phyloP scores from a whole-genome alignment of 202 grass and related monocot genomes.

The Cymbopogon flexuosus region DNA sequence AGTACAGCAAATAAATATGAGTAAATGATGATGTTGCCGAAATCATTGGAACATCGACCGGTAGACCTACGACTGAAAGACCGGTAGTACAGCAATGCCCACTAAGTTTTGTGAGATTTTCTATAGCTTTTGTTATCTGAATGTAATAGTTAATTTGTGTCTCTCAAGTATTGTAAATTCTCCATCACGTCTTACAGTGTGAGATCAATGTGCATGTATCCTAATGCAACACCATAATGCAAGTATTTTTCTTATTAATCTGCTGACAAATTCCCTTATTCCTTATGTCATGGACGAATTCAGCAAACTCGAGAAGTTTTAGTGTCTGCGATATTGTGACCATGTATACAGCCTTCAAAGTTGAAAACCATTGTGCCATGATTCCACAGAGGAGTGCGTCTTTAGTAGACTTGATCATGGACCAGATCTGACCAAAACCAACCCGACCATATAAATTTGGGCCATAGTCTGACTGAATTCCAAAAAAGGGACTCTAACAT shows the following conservation, averaged over 20 bases:
- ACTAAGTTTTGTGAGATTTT: neutral
- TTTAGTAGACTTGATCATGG: neutral
- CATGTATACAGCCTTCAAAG: neutral
- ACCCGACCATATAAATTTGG: too few relatives aligned
- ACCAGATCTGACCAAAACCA: neutral
- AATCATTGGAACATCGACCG: slow-evolving; percentile 5
- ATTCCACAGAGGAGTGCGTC: neutral
- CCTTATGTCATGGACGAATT: neutral
- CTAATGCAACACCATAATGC: neutral
- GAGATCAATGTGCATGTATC: neutral
- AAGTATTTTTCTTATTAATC: neutral
- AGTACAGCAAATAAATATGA: slow-evolving; percentile 18
- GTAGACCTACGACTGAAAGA: neutral
- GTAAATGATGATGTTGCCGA: neutral
- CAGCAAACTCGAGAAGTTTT: neutral
- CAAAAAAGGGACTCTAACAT: too few relatives aligned
- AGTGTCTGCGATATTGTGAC: neutral
- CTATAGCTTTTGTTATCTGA: neutral
- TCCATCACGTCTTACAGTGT: neutral
- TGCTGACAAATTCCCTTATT: neutral
- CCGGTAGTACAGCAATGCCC: too few relatives aligned
- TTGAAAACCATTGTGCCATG: neutral
- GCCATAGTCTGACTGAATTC: too few relatives aligned
- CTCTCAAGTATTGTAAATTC: neutral
- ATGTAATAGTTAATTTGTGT: neutral